These are phyloP conservation scores for Fusarium austroafricanum DNA, from an alignment of 2,329 filamentous ascomycete species.

Conservation along the genomic window DNA sequence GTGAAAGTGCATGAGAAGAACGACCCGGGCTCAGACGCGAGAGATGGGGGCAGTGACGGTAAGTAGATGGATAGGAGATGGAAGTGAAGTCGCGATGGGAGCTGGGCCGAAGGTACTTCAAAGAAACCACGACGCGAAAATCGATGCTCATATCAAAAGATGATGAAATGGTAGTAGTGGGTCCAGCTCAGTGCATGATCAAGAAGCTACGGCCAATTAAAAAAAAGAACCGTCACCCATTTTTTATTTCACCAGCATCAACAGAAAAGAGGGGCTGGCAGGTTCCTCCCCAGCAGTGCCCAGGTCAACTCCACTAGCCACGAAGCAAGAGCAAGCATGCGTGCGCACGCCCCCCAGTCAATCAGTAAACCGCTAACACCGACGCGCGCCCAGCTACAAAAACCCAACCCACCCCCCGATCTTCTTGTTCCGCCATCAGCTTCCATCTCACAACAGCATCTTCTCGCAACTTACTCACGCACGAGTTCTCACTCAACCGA, in stretches of 20 bases:
- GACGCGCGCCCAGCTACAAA: conserved; percentile 71
- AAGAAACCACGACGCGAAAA: conserved; percentile 9
- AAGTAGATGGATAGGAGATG: conserved; percentile 1
- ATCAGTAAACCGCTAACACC: conserved; percentile 68
- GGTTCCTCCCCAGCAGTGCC: conserved; percentile 29
- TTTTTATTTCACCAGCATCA: conserved; percentile 35
- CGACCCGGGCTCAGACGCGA: conserved; percentile 22
- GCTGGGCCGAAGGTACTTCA: not conserved
- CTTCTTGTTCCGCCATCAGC: conserved; percentile 60
- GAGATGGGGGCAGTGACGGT: not conserved
- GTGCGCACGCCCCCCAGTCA: conserved; percentile 49
- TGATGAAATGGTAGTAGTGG: conserved; percentile 26
- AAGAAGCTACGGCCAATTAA: conserved; percentile 30
- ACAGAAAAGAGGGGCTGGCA: conserved; percentile 36
- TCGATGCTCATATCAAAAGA: conserved; percentile 9
- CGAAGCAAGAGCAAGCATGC: conserved; percentile 33
- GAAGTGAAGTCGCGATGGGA: not conserved
- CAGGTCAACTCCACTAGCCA: conserved; percentile 38
- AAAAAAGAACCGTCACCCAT: conserved; percentile 36
- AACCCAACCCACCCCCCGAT: conserved; percentile 65
- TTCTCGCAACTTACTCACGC: conserved; percentile 42
- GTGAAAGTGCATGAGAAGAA: conserved; percentile 21
- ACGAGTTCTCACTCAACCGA: conserved; percentile 33
- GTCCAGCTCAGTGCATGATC: conserved; percentile 22
- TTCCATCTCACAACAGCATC: conserved; percentile 53